Base-by-base conservation (phyloP, 2,329 filamentous ascomycete species). In the Zarea fungicola region DNA sequence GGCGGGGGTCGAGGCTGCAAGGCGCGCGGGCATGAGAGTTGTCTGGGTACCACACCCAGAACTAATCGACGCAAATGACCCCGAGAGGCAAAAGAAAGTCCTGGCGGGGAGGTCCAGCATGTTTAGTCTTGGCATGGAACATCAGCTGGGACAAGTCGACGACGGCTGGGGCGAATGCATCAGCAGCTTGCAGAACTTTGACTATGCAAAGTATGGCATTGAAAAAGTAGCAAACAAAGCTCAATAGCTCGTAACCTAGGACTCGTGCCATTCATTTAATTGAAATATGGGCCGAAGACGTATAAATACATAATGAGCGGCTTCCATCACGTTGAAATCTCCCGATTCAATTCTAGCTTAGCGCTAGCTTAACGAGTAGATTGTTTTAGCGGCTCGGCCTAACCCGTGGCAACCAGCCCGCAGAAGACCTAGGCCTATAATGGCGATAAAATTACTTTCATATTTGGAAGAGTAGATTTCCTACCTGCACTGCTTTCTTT, bases 1-100 rank as follows among this genome's bases (percentile, higher is more conserved):
- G 13, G 77, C 82, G 0, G 85, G 85, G 1, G 81, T 87, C 1
- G 85, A 89, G 64, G 77, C 84, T 7, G 85, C 83, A 6, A 67
- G 85, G 48, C 73, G 85, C 56, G 85, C 85, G 1, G 85, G 85
- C 0, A 89, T 89, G 85, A 75, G 85, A 58, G 82, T 83, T 4
- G 72, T 87, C 3, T 89, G 85, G 85, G 79, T 31, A 10, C 32
- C 43, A 6, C 23, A 46, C 16, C 23, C 43, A 3, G 11, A 16
- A 16, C 10, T 34, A n/a, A 1, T 23, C 28, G 6, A 11, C 16
- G 41, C 36, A 25, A 22, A 23, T 5, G 34, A 23, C 16, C 11
- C 8, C 5, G 1, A 6, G 14, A 11, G 14, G 19, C 19, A 5
- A 11, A 16, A 26, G 22, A 29, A n/a, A n/a, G 19, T 47, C 2